Evolutionary conservation across 192 early-diverging fungal species (phyloP), one percentile per base, ranked within the genome.

Genomic region (Geranomyces variabilis): DNA sequence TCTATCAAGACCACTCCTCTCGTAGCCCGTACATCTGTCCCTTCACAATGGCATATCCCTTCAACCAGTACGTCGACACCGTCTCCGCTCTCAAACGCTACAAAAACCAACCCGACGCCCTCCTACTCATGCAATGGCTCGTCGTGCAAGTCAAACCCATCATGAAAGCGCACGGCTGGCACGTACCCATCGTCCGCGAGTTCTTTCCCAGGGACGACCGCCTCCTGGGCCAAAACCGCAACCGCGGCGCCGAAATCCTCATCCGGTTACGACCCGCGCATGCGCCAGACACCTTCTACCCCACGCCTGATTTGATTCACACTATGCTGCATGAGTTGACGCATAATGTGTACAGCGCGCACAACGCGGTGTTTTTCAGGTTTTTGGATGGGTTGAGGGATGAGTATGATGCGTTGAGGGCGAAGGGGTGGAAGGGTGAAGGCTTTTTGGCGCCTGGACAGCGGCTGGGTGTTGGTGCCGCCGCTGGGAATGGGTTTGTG

Each of bases 291-390:
- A 13, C 22, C 15, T 92, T 93, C 79, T 68, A 85, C 15, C 79
- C 82, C 28, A 88, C 85, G 48, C 78, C 90, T 46, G 81, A 84
- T 48, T 67, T 93, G 45, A 57, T 94, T 0, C 90, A 89, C 1
- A 93, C 92, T 1, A 90, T 92, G 85, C 74, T 94, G 30, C 92
- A 94, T 67, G 92, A 93, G 79, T 65, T 82, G 22, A 77, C 80
- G 10, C 80, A 82, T 56, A 82, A 74, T 41, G 81, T 89, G 33
- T 76, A 77, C 30, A 83, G 83, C 1, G 86, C 90, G 12, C 91
- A 92, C 72, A 88, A 91, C 62, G 85, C 71, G 30, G 47, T 79
- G 61, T 92, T 92, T 75, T 91, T 91, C 74, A 81, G 76, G 44
- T 41, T 84, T 9, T 28, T 91, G 28, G 81, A 88, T 45, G 73